Base-by-base conservation (phyloP, 2,329 filamentous ascomycete genomes). In the Metarhizium brunneum region DNA sequence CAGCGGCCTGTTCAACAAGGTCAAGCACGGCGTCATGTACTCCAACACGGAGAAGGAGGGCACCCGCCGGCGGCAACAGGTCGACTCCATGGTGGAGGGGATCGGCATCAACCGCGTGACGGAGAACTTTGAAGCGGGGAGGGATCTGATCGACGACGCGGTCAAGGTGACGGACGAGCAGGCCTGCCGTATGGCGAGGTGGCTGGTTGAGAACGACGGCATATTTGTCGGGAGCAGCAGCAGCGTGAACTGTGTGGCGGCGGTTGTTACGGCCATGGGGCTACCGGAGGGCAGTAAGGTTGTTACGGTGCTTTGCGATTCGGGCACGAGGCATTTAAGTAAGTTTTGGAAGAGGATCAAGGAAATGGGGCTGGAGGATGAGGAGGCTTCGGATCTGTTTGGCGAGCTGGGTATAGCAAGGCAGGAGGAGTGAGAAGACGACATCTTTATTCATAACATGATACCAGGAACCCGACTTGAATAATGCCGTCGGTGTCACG, bases 71-170 rank as follows among this genome's bases (percentile, higher is more conserved):
- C 80, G 94, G 57, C 85, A 89, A 64, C 95, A 99, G 72, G 90
- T 99, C 53, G 95, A 99, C 74, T 92, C 87, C 4, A 90, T 99
- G 60, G 90, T 99, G 32, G 95, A 99, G 72, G 94, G 94, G 1
- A 90, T 99, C 60, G 94, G 94, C 1, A 88, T 97, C 70, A 99
- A 96, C 68, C 85, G 94, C 2, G 79, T 96, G n/a, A 99, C 94
- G 1, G 82, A 84, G 54, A 99, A 97, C 69, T 94, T 99, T 61
- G 89, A 96, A 68, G 86, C 85, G 32, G 94, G 92, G 0, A 79
- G 90, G 61, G 86, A 92, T 65, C 72, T 96, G 55, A 83, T 99
- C 54, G 90, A 96, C 68, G 91, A 96, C 71, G 92, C 94, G 2
- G 84, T 97, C 42, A 83, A 86, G 57, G 90, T 99, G 14, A 89